Percentiles rank a stretch among this genome's conserved stretches.
Conservation (phyloP, 2,329 filamentous ascomycete species). For the Xylaria polymorpha region DNA sequence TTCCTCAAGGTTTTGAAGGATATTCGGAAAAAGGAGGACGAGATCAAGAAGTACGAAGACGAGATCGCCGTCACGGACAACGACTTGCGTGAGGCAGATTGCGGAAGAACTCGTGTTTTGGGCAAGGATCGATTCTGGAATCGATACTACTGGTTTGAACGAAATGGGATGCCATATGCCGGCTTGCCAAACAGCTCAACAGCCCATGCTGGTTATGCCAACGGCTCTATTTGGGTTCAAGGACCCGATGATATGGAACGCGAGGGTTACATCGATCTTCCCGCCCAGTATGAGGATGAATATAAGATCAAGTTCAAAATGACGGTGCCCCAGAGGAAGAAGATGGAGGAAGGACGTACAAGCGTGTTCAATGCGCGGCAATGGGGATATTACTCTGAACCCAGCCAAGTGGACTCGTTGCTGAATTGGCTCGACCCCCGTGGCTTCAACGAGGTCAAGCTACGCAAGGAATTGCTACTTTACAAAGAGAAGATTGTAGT, state of each 20-base stretch:
- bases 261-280: constrained; percentile 85
- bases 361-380: constrained; percentile 80
- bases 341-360: constrained; percentile 84
- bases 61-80: constrained; percentile 89
- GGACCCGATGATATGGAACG: constrained; percentile 91
- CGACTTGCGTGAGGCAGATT: constrained; percentile 92
- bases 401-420: constrained; percentile 79
- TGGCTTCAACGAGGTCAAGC: constrained; percentile 85
- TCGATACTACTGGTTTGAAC: constrained; percentile 98
- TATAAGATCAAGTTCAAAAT: constrained; percentile 83
- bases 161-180: constrained; percentile 96
- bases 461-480: constrained; percentile 84
- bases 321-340: constrained; percentile 87
- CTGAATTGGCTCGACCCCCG: constrained; percentile 90
- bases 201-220: constrained; percentile 86
- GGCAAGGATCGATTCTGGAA: constrained; percentile 98
- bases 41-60: constrained; percentile 83
- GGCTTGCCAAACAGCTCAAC: constrained; percentile 91
- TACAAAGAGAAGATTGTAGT: constrained; percentile 81
- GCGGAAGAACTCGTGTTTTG: constrained; percentile 86
- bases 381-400: constrained; percentile 92
- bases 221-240: constrained; percentile 96
- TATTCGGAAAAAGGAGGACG: constrained; percentile 86
- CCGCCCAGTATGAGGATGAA: constrained; percentile 75
- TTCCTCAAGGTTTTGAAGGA: constrained; percentile 89